Evolutionary conservation across 108 stramenopile genomes (phyloP).

Genomic region (Fragilariopsis cylindrus): DNA sequence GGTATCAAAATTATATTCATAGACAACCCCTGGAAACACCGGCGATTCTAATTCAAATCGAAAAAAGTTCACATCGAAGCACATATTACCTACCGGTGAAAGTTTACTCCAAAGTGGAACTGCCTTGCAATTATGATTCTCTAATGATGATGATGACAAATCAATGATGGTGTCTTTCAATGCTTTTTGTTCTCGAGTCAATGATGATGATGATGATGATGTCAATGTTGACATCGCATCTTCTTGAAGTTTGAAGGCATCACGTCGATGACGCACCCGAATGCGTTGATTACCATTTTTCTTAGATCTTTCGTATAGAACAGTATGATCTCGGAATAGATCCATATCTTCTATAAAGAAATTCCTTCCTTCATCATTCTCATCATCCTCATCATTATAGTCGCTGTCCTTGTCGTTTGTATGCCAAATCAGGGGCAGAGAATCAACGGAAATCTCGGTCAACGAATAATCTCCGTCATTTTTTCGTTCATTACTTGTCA

Average conservation of each 20-base stretch:
- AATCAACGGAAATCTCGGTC: slow-evolving; percentile 14
- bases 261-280: slow-evolving; percentile 11
- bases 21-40: slow-evolving; percentile 8
- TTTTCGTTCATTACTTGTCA: slow-evolving; percentile 15
- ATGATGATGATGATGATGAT: too few species aligned
- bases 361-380: background rate
- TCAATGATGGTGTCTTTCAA: background rate
- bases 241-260: background rate
- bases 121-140: background rate
- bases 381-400: background rate
- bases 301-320: slow-evolving; percentile 36
- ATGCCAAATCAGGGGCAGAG: slow-evolving; percentile 14
- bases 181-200: too few species aligned
- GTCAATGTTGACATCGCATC: background rate
- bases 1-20: slow-evolving; percentile 34
- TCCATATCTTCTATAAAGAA: slow-evolving; percentile 47
- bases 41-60: slow-evolving; percentile 37
- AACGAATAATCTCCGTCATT: slow-evolving; percentile 25
- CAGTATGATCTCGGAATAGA: slow-evolving; percentile 38
- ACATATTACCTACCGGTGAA: slow-evolving; percentile 43
- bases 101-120: slow-evolving; percentile 18
- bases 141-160: background rate
- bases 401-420: too few species aligned
- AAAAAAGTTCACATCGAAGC: slow-evolving; percentile 26
- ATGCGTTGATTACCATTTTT: slow-evolving; percentile 34